Conservation (phyloP, 2,329 filamentous ascomycete species). For the Trichoderma atrobrunneum region DNA sequence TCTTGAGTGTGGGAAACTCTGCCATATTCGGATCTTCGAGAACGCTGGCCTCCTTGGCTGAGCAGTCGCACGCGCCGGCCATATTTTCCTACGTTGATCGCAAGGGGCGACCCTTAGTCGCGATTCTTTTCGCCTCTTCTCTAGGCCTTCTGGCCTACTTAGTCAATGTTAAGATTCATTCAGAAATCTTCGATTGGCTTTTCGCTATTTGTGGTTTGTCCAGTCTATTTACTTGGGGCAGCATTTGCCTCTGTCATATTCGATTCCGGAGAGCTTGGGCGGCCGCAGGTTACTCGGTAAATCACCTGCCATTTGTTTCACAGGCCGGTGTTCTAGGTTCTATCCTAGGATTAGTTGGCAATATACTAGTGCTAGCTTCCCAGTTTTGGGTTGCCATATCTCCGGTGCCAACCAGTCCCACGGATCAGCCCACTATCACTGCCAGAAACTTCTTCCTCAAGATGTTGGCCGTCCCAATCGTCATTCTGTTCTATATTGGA, state of each 20-base stretch:
- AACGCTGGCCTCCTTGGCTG: not conserved
- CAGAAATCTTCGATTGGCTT: slow-evolving; percentile 5
- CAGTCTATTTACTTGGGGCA: slow-evolving; percentile 1
- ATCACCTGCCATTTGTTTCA: not conserved
- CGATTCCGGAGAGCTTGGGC: slow-evolving; percentile 6
- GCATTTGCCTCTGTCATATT: slow-evolving; percentile 7
- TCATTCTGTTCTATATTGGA: slow-evolving; percentile 1
- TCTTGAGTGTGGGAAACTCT: slow-evolving; percentile 5
- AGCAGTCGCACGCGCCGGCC: not conserved
- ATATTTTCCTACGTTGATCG: slow-evolving; percentile 10
- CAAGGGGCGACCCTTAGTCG: not conserved
- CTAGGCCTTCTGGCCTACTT: slow-evolving; percentile 1
- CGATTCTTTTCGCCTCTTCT: not conserved
- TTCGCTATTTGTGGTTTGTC: not conserved
- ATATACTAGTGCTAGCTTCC: not conserved
- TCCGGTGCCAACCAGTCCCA: not conserved
- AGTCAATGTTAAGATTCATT: not conserved
- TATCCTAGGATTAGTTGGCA: not conserved
- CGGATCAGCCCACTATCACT: not conserved
- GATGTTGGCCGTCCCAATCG: not conserved
- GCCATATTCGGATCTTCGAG: not conserved
- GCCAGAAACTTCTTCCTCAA: slow-evolving; percentile 6
- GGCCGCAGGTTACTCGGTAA: not conserved
- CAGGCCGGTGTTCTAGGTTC: not conserved
- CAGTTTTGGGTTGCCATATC: slow-evolving; percentile 1